A percentile compares a stretch with the other conserved stretches of the same genome.
Conservation (phyloP, 2,329 filamentous ascomycete species). For the Chaetomium sp. region DNA sequence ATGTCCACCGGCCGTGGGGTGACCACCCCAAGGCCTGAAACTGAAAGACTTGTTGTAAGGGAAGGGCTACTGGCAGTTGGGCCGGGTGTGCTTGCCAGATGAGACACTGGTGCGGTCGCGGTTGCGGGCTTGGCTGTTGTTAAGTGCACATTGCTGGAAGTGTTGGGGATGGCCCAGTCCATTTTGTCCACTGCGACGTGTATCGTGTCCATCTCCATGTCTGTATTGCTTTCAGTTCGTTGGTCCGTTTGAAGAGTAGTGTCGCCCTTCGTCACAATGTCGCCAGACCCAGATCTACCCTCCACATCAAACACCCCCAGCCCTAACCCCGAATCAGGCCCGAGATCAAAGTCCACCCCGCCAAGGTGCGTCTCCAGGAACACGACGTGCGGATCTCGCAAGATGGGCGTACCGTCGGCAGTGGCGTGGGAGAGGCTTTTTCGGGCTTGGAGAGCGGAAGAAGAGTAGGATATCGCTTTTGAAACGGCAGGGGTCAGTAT, state of each 20-base stretch:
- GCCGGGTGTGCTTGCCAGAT: background rate
- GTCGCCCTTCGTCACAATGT: no score
- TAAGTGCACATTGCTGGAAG: no score
- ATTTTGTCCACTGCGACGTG: background rate
- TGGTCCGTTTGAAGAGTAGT: no score
- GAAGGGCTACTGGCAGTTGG: background rate
- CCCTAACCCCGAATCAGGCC: background rate
- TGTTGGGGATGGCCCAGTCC: slow-evolving; percentile 1
- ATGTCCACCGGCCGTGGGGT: no score
- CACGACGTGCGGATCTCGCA: slow-evolving; percentile 10
- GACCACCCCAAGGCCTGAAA: no score
- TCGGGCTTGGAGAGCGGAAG: background rate
- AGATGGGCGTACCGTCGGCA: slow-evolving; percentile 9
- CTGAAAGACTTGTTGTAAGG: background rate
- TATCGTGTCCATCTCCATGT: background rate
- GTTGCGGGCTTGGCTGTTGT: no score
- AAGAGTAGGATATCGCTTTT: background rate
- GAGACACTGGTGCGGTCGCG: no score
- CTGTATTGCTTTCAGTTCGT: background rate
- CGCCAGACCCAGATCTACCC: no score
- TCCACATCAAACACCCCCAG: no score
- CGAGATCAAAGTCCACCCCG: slow-evolving; percentile 1
- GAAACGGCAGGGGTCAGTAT: background rate
- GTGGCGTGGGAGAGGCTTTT: slow-evolving; percentile 5
- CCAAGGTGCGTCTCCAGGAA: slow-evolving; percentile 8